Percentiles rank a stretch among this genome's conserved stretches.
phyloP scores from a whole-genome alignment of 148 eudicot genomes.

The Vaccinium vitisidaea region DNA sequence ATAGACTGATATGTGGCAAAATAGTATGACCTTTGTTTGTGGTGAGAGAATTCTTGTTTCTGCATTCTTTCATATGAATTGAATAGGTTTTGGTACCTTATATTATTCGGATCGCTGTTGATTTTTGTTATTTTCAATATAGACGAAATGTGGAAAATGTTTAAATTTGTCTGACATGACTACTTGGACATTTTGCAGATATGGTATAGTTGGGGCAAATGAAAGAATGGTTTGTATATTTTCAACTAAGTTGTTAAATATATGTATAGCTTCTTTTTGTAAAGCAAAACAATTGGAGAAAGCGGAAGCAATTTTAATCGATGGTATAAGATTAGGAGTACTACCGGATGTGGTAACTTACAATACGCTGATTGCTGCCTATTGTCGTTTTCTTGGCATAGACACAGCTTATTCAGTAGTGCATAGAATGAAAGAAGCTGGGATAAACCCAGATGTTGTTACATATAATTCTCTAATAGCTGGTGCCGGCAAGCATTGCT shows the following conservation, averaged over 20 bases:
- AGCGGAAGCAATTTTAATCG: constrained; percentile 74
- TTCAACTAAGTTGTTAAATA: constrained; percentile 73
- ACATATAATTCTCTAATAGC: constrained; percentile 79
- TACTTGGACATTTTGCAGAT: constrained; percentile 8
- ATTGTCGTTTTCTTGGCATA: constrained; percentile 67
- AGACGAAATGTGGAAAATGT: not conserved
- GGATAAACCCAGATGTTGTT: constrained; percentile 67
- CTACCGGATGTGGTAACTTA: constrained; percentile 85
- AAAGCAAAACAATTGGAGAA: constrained; percentile 60
- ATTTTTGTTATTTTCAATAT: not conserved
- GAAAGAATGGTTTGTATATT: constrained; percentile 43
- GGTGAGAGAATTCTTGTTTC: not conserved
- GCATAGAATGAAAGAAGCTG: constrained; percentile 78
- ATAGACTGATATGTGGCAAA: not conserved
- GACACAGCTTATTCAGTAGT: constrained; percentile 70
- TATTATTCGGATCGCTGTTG: not conserved
- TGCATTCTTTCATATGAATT: not conserved
- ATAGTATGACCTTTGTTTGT: not conserved
- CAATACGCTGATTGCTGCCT: constrained; percentile 75
- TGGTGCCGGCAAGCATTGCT: constrained; percentile 57
- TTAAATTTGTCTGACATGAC: constrained; percentile 5
- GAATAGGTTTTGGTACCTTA: not conserved
- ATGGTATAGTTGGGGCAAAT: not conserved
- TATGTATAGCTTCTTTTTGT: constrained; percentile 73
- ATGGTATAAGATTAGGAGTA: constrained; percentile 80